Evolutionary conservation across 1,284 basidiomycete genomes (phyloP), one percentile per base, ranked within the genome.

Genomic region (Agroathelia rolfsii): DNA sequence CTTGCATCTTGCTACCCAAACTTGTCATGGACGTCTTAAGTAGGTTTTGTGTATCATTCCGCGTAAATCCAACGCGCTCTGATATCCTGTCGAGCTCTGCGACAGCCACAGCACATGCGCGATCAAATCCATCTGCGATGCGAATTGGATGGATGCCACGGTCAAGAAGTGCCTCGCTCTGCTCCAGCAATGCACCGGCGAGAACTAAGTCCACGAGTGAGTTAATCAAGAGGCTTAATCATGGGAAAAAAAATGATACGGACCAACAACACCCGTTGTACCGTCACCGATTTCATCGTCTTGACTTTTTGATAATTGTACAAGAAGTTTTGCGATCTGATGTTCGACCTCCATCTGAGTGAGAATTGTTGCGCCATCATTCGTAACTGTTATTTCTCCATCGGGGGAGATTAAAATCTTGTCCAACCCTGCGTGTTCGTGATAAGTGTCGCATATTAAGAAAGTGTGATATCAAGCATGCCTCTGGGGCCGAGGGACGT

Each of bases 251-350:
- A 10, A 32, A 12, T 35, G 22, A 15, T 23, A 71, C 88, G 55
- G 54, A 92, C 89, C 90, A 46, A 97, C 94, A 40, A 99, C 94
- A 58, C 94, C 95, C 21, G 94, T 98, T 7, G 94, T 98, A 37
- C 94, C 95, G 61, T 99, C 94, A 30, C 95, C 94, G 56, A 99
- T 95, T 66, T 99, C 94, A 59, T 97, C 93, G 55, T 99, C 94
- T 65, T 99, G 94, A 52, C 86, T 92, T 65, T 93, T 93, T 30
- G 88, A 93, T 28, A 97, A 69, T 56, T 98, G 89, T 7, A 99
- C 94, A 24, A 99, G 74, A 27, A 99, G 74, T 62, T 95, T 97
- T 39, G 94, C 94, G 51, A 98, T 94, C 61, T 95, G 93, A 55
- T 97, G 93, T 51, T 98, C 94, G 31, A 98, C 90, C 61, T 97